Base-by-base conservation (phyloP, 805 yeast species). In the Barnettozyma siamensis region DNA sequence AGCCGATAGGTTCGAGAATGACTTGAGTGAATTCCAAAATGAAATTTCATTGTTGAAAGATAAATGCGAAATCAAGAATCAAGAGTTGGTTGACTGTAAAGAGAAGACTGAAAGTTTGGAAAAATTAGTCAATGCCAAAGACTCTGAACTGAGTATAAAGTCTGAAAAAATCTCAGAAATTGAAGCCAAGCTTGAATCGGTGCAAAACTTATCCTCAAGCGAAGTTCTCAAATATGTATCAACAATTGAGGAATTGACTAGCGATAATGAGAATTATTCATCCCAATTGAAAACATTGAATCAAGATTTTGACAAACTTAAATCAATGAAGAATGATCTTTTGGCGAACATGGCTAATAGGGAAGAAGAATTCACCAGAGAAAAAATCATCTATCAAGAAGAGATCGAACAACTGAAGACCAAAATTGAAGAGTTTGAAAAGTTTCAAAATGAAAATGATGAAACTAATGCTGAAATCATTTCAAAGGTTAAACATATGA, bases 311-410 rank as follows among this genome's bases (percentile, higher is more conserved):
- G 62, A 59, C 31, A 32, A 47, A 15, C 33, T 55, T 29, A 57
- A 54, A 38, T 43, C 55, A 5, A 70, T 78, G 68, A 83, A 83
- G 54, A 66, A 71, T 24, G 88, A 83, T 49, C 60, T 86, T 18
- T 58, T 81, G 12, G 84, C 80, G 16, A 83, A 82, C 52, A 70
- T 85, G 78, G 64, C 83, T 1, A 72, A 79, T 26, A 73, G 82
- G 47, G 88, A 83, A 49, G 55, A 55, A 10, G 88, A 81, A 37
- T 73, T 73, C 47, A 62, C 67, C 2, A 66, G 66, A 29, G 89
- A 83, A 49, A 63, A 82, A 1, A 67, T 69, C 34, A 43, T 55
- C 4, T 65, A 73, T 16, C 73, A 72, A 42, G 64, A 67, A 9
- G 81, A 82, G 44, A 66, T 78, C 38, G 74, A 70, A 31, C 59